Base-by-base conservation (phyloP, 164 flowering plant species). In the Santalum album region DNA sequence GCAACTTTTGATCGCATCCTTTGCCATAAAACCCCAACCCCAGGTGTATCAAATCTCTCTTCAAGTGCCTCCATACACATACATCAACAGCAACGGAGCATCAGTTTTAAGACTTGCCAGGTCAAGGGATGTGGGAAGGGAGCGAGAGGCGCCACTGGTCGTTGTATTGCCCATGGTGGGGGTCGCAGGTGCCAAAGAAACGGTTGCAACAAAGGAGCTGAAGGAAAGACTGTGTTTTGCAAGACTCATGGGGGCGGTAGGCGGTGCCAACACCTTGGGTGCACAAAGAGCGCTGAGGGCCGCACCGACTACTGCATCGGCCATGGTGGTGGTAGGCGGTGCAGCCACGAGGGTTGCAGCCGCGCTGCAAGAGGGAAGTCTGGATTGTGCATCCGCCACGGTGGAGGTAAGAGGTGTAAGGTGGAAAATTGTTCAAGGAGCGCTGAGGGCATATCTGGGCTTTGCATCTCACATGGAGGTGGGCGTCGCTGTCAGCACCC, bases 271-370 rank as follows among this genome's bases (percentile, higher is more conserved):
- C 49, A 45, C 12, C 49, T 45, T 20, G 49, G 49, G 11, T 45
- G 49, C 49, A 45, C 49, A 45, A 45, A 45, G 49, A 45, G 49
- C 21, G 49, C 49, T 45, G 49, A 45, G 21, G 49, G 49, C 12
- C 49, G 49, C 49, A 45, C 49, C 16, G 49, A 45, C 25, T 45
- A 1, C 25, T 45, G 49, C 16, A 45, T 45, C 21, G 49, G 25
- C 12, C 49, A 45, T 20, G 49, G 49, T 20, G 49, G 49, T 1
- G 49, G 49, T 22, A 45, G 15, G 25, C 11, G 49, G 25, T 45
- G 49, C 25, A 45, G 49, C 21, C 15, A 45, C 7, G 25, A 45
- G 24, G 49, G 25, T 7, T 45, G 49, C 49, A 20, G 18, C 25
- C 49, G 49, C 1, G 49, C 49, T 45, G 49, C 49, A 45, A 45